Base-by-base conservation (phyloP, 331 rosid genomes). In the Prunus yedoensis region DNA sequence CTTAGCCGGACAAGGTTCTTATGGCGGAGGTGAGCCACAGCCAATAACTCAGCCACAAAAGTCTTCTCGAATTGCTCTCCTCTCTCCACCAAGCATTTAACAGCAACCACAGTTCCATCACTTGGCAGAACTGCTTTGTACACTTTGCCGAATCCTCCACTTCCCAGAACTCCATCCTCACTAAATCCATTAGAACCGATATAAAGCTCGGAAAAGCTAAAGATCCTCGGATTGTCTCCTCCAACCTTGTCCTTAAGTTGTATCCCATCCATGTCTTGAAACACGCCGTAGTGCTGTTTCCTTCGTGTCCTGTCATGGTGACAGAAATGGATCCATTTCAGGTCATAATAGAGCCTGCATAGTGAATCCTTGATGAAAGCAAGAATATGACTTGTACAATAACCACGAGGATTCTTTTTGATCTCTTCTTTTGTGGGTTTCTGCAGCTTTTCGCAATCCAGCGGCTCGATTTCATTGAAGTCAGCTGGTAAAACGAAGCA, bases 1-100 rank as follows among this genome's bases (percentile, higher is more conserved):
- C 97, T 86, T 12, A 94, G 66, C 83, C 92, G 82, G 21, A 94
- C 98, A 75, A 94, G 98, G 64, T 94, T 94, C 84, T 88, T 84
- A 65, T 94, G 98, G n/a, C 98, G 96, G 45, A 94, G 95, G 74
- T 90, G 95, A 1, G 97, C 96, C 32, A 94, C 98, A 0, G 98
- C 96, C 27, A 83, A 81, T 67, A 94, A 78, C 77, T 94, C 98
- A 2, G 98, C 98, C 46, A 77, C 85, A 27, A 94, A 91, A 57
- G 93, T 90, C 83, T 91, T 94, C 89, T 94, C 98, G 56, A 91
- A 91, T 71, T 84, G 84, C 70, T 90, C 87, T 60, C 97, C 96
- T 74, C 83, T 84, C 86, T 87, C 96, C 23, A 86, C 90, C 81
- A 93, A 81, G 86, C 96, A 91, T 73, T 93, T 93, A 17, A 93